phyloP scores from a whole-genome alignment of 306 rosid species.

The Inga laurina region DNA sequence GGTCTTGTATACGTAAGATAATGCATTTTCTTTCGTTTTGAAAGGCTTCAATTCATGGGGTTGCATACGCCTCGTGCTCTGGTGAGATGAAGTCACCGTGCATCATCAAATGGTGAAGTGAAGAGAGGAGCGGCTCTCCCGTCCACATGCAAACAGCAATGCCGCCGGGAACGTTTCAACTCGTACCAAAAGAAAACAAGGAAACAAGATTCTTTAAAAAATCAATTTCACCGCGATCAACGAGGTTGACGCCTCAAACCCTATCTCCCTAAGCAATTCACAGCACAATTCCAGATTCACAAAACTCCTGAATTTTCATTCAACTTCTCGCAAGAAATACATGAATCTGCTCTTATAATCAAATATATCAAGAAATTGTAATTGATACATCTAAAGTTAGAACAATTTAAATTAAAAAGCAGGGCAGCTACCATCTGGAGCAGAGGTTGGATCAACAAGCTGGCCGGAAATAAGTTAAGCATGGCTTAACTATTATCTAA shows the following conservation, averaged over 20 bases:
- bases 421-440: slow-evolving; percentile 32
- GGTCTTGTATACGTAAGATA: too few species aligned
- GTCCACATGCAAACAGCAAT: too few species aligned
- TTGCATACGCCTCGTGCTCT: background rate
- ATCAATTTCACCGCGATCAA: background rate
- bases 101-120: background rate
- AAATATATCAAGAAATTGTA: slow-evolving; percentile 28
- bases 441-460: slow-evolving; percentile 28
- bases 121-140: too few species aligned
- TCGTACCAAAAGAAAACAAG: too few species aligned
- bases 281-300: slow-evolving; percentile 20
- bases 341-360: slow-evolving; percentile 10
- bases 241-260: background rate
- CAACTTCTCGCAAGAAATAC: slow-evolving; percentile 24
- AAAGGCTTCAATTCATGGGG: background rate
- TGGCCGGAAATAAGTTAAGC: slow-evolving; percentile 28
- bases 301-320: slow-evolving; percentile 32
- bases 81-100: background rate
- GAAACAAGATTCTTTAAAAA: background rate
- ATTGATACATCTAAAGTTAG: slow-evolving; percentile 22
- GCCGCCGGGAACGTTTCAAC: too few species aligned
- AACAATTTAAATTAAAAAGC: slow-evolving; percentile 30
- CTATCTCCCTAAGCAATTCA: background rate
- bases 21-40: background rate
- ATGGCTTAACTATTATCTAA: slow-evolving; percentile 15